Evolutionary conservation across 176 grass and related monocot species (phyloP), one percentile per base, ranked within the genome.

Genomic region (Thalia dealbata): DNA sequence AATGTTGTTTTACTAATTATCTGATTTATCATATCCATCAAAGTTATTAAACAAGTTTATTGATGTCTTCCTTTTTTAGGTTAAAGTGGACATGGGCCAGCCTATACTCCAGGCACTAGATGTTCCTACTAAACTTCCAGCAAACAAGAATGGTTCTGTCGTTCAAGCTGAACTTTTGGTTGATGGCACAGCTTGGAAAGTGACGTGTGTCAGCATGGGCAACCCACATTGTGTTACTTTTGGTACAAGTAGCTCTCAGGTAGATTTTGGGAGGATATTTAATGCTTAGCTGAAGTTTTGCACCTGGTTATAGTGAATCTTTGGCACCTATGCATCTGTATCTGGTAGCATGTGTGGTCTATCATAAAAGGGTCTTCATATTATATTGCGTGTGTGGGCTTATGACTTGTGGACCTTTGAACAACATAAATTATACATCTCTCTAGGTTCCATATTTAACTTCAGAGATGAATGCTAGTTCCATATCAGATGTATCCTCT

Each of bases 151-250:
- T 69, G 69, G 81, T 71, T 81, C 87, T 78, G 87, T 91, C 64
- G 81, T 97, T 58, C 80, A 84, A 80, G 83, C 83, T 76, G 85
- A 86, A 78, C 73, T 99, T 74, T 35, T 76, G 61, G 81, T 99
- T 66, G 81, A 99, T 78, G 89, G 90, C 14, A 77, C 76, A 77
- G 58, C 84, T 51, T 99, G 95, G 95, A 79, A 88, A 69, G 87
- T 91, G 73, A 99, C 95, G 65, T 99, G 95, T 88, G 95, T 93
- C 80, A 99, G 95, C 79, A 93, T 99, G 95, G 95, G 95, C 22
- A 99, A 99, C 73, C 95, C 95, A 61, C 95, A 99, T 69, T 99
- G 95, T 75, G 73, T 93, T 24, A 93, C 90, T 35, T 88, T 99
- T 79, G 90, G 95, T 45, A 65, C 82, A 38, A 82, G 78, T 44